A percentile compares a stretch with the other conserved stretches of the same genome.
These are phyloP conservation scores for Stemphylium vesicarium DNA, from an alignment of 2,329 filamentous ascomycete genomes.

Conservation along the genomic window DNA sequence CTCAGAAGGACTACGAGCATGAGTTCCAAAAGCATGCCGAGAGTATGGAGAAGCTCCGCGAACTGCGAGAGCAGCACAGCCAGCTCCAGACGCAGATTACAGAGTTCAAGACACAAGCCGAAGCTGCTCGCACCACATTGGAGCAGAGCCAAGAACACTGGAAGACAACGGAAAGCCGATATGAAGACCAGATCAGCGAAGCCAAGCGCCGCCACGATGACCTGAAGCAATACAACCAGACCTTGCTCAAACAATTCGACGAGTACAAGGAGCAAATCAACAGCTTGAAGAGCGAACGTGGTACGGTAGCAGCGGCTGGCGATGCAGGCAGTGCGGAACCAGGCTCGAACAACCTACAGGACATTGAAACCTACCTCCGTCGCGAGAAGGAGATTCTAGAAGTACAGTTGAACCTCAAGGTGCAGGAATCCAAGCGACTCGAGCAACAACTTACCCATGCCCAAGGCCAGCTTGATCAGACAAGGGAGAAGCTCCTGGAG, in stretches of 20 bases:
- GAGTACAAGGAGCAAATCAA: slow-evolving; percentile 80
- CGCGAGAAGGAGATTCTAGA: slow-evolving; percentile 98
- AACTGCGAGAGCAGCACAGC: slow-evolving; percentile 79
- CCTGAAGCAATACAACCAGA: slow-evolving; percentile 84
- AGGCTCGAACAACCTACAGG: slow-evolving; percentile 77
- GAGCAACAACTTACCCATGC: slow-evolving; percentile 89
- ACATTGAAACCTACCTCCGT: slow-evolving; percentile 88
- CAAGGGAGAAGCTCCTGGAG: slow-evolving; percentile 86
- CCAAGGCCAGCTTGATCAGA: slow-evolving; percentile 86
- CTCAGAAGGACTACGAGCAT: slow-evolving; percentile 93
- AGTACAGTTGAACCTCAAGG: slow-evolving; percentile 90
- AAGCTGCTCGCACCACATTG: slow-evolving; percentile 81
- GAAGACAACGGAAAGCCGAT: slow-evolving; percentile 78
- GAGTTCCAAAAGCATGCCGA: slow-evolving; percentile 95
- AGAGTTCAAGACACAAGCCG: slow-evolving; percentile 77
- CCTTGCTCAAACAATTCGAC: slow-evolving; percentile 89
- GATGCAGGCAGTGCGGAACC: slow-evolving; percentile 61
- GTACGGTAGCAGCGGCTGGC: slow-evolving; percentile 53
- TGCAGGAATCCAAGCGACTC: slow-evolving; percentile 84
- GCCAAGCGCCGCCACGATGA: slow-evolving; percentile 81
- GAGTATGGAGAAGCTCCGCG: slow-evolving; percentile 84
- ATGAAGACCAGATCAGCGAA: slow-evolving; percentile 84
- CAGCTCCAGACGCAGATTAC: slow-evolving; percentile 80
- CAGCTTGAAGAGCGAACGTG: slow-evolving; percentile 77
- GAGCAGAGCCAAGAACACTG: slow-evolving; percentile 85